Evolutionary conservation across 306 rosid genomes (phyloP).

Genomic region (barrel medic (Medicago truncatula)): MtrunA17r5.0-ANR NC_053042.1:19487501-19488000

Average conservation of each 20-base stretch:
- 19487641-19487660: not conserved
- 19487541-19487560: constrained; percentile 12
- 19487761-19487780: not conserved
- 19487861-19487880: not conserved
- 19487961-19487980: not conserved
- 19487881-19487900: constrained; percentile 3
- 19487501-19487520: not conserved
- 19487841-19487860: not conserved
- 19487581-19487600: not conserved
- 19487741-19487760: not conserved
- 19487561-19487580: constrained; percentile 17
- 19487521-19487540: not conserved
- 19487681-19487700: not conserved
- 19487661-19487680: not conserved
- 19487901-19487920: not conserved
- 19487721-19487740: not conserved
- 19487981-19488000: not conserved
- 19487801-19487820: not conserved
- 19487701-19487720: not conserved
- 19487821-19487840: not conserved
- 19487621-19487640: not conserved
- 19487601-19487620: not conserved
- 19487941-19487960: not conserved
- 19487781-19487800: not conserved
- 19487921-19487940: not conserved